These are phyloP conservation scores for Aspergillus baeticus DNA, from an alignment of 495 filamentous ascomycete species.

Conservation along the genomic window DNA sequence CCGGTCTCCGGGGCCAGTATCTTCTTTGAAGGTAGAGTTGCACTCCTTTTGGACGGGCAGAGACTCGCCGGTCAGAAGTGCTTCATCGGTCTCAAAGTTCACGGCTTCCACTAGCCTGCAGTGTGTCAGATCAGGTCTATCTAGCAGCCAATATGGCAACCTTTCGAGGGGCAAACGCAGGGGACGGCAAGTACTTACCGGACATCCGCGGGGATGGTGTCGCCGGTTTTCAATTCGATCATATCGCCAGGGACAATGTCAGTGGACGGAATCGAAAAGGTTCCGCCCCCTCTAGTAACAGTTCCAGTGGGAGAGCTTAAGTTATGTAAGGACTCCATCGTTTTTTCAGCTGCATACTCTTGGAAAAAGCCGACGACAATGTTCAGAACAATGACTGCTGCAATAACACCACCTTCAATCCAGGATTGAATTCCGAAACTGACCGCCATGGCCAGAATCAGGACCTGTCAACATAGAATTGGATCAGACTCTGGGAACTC, in stretches of 20 bases:
- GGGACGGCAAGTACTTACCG: slow-evolving; percentile 21
- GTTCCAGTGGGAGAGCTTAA: slow-evolving; percentile 62
- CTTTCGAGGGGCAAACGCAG: slow-evolving; percentile 3
- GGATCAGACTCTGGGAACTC: slow-evolving; percentile 23
- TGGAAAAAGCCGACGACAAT: slow-evolving; percentile 68
- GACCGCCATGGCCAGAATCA: slow-evolving; percentile 68
- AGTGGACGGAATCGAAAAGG: slow-evolving; percentile 48
- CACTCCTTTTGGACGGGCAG: slow-evolving; percentile 64
- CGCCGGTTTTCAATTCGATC: slow-evolving; percentile 75
- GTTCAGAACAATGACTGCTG: slow-evolving; percentile 64
- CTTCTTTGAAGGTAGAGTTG: slow-evolving; percentile 40
- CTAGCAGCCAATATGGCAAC: neutral
- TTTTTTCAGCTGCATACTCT: slow-evolving; percentile 72
- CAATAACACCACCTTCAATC: slow-evolving; percentile 70
- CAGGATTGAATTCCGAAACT: slow-evolving; percentile 67
- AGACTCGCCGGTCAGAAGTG: slow-evolving; percentile 72
- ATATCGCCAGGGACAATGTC: slow-evolving; percentile 68
- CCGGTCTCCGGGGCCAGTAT: slow-evolving; percentile 65
- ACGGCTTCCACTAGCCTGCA: slow-evolving; percentile 60
- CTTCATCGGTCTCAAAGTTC: slow-evolving; percentile 73
- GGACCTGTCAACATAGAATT: slow-evolving; percentile 44
- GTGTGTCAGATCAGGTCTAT: slow-evolving; percentile 1
- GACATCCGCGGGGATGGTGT: slow-evolving; percentile 76
- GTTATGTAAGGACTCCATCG: slow-evolving; percentile 67
- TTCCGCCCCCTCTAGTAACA: slow-evolving; percentile 53